A percentile compares a stretch with the other conserved stretches of the same genome.
Conservation (phyloP, 129 eudicot genomes). For the Saposhnikovia divaricata region DNA sequence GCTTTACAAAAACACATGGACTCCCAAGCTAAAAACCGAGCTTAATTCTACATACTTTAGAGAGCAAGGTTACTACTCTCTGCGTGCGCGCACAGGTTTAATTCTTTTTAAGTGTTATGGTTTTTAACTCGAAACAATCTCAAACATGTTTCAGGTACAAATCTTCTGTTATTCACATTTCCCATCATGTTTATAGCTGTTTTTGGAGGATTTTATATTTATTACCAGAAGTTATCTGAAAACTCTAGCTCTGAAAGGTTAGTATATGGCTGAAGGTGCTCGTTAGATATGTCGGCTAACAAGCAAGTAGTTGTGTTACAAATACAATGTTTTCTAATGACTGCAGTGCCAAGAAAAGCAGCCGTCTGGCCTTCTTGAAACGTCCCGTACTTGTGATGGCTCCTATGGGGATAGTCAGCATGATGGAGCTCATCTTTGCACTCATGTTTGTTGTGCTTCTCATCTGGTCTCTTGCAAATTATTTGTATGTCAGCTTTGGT, state of each 20-base stretch:
- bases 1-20: constrained; percentile 47
- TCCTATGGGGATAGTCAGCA: constrained; percentile 54
- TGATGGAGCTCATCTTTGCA: constrained; percentile 44
- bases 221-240: constrained; percentile 24
- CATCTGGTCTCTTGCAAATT: constrained; percentile 60
- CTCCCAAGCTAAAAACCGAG: constrained; percentile 24
- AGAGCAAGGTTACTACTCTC: constrained; percentile 50
- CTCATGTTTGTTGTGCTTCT: constrained; percentile 46
- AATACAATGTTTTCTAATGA: background rate
- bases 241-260: constrained; percentile 34
- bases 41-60: constrained; percentile 52
- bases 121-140: background rate
- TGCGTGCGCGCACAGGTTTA: background rate
- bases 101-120: background rate
- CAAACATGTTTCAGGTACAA: constrained; percentile 44
- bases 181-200: constrained; percentile 62
- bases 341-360: constrained; percentile 8
- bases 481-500: constrained; percentile 44
- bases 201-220: constrained; percentile 59
- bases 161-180: constrained; percentile 58
- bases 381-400: constrained; percentile 57
- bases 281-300: background rate
- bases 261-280: background rate
- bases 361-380: constrained; percentile 26
- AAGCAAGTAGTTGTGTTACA: background rate